Evolutionary conservation across 2,329 filamentous ascomycete genomes (phyloP).

Genomic region (Fusarium annulatum): DNA sequence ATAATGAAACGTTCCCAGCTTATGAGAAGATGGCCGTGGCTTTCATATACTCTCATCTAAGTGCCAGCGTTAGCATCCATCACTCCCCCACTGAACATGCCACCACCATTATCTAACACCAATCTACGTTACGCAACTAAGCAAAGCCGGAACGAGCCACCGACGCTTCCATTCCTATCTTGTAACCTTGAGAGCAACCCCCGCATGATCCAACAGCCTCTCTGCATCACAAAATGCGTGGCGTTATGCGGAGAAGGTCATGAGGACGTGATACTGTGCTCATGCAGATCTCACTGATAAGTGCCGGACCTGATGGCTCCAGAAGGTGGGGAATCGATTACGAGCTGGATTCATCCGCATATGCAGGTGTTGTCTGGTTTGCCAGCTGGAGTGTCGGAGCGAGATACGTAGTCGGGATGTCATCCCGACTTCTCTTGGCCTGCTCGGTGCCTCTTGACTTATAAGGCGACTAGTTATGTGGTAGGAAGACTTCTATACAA

Average conservation of each 20-base stretch:
- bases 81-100: not conserved
- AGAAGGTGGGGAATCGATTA: not conserved
- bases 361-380: not conserved
- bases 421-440: constrained; percentile 16
- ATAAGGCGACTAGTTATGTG: not conserved
- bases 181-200: not conserved
- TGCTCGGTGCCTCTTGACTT: not conserved
- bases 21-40: not conserved
- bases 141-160: not conserved
- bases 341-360: constrained; percentile 12
- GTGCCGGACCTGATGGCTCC: not conserved
- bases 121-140: not conserved
- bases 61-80: not conserved
- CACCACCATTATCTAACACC: not conserved
- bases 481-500: not conserved
- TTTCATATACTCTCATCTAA: not conserved
- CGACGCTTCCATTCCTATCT: constrained; percentile 21
- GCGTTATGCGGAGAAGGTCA: constrained; percentile 30
- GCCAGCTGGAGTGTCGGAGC: not conserved
- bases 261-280: constrained; percentile 18
- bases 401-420: constrained; percentile 17
- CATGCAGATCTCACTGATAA: constrained; percentile 15
- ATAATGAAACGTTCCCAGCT: rapidly evolving
- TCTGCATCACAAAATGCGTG: not conserved
- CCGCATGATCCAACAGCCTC: not conserved